Evolutionary conservation across 495 filamentous ascomycete species (phyloP).

Genomic region (Cenococcum geophilum): DNA sequence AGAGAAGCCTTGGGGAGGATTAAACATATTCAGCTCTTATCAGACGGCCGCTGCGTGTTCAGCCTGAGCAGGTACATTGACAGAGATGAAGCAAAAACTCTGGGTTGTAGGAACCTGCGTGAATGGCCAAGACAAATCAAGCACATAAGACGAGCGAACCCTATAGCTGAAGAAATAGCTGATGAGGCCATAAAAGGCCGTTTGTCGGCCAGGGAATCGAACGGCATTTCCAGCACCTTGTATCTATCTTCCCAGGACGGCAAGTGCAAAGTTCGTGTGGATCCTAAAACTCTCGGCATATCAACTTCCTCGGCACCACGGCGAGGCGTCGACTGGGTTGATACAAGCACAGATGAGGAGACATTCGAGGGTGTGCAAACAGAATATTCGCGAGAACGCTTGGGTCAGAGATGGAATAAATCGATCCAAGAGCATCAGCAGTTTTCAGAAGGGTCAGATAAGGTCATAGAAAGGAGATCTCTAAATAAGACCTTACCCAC

Average conservation of each 20-base stretch:
- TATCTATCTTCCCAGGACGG: background rate
- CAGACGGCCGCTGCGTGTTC: background rate
- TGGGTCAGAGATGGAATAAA: too few relatives aligned
- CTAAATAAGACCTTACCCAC: background rate
- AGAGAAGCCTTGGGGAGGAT: background rate
- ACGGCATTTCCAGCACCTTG: background rate
- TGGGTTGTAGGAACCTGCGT: background rate
- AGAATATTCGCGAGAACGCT: background rate
- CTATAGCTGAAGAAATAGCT: background rate
- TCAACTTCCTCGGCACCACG: background rate
- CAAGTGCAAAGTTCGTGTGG: constrained; percentile 2
- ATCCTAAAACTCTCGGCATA: background rate
- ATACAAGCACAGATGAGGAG: background rate
- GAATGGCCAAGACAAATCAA: background rate
- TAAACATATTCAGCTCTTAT: background rate
- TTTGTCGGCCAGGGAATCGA: background rate
- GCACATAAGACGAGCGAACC: background rate
- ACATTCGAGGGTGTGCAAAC: background rate
- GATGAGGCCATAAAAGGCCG: background rate
- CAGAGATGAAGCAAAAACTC: background rate
- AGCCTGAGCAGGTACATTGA: background rate
- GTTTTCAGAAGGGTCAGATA: too few relatives aligned
- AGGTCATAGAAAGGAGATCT: too few relatives aligned
- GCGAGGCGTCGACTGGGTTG: background rate
- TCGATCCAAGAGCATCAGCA: too few relatives aligned